Base-by-base conservation (phyloP, 805 yeast species). In the Hemisphaericaspora nanyangensis region DNA sequence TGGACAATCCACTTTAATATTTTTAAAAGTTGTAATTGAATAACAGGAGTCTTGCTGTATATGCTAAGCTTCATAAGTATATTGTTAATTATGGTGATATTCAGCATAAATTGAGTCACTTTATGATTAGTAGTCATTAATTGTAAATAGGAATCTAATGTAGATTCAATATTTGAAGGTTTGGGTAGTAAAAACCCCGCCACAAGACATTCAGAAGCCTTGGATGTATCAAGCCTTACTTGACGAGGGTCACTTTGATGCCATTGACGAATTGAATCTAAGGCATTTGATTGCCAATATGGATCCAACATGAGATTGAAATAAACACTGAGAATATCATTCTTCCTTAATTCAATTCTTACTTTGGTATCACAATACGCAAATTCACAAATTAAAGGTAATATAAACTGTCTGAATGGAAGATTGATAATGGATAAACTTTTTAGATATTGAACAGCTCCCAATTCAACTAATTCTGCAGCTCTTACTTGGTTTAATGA, bases 271-370 rank as follows among this genome's bases (percentile, higher is more conserved):
- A 77, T 60, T 0, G 80, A 70, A 20, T 77, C 80, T 44, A 75
- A 60, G 2, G 80, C 76, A 50, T 72, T 74, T 15, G 73, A 69
- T 51, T 75, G 79, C 81, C 82, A 77, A 47, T 76, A 75, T 0
- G 77, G 71, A 47, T 78, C 80, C 7, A 64, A 46, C 4, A 75
- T 50, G 12, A 77, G 57, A 12, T 58, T 54, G 27, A 65, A 57
- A 42, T 76, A 69, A 1, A 60, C 61, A 4, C 57, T 49, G 18
- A 74, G 49, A 5, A 72, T 66, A 17, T 65, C 64, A 38, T 65
- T 47, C 31, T 56, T 58, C 50, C 63, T 48, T 29, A 77, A 55
- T 7, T 52, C 54, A 6, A 48, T 47, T 39, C 75, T 55, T 13
- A 74, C 72, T 16, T 51, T 51, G 2, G 56, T 53, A 18, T 63